Percentiles rank a stretch among this genome's conserved stretches.
Evolutionary conservation across 2,329 filamentous ascomycete species (phyloP).

Genomic region (Cladophialophora bantiana): DNA sequence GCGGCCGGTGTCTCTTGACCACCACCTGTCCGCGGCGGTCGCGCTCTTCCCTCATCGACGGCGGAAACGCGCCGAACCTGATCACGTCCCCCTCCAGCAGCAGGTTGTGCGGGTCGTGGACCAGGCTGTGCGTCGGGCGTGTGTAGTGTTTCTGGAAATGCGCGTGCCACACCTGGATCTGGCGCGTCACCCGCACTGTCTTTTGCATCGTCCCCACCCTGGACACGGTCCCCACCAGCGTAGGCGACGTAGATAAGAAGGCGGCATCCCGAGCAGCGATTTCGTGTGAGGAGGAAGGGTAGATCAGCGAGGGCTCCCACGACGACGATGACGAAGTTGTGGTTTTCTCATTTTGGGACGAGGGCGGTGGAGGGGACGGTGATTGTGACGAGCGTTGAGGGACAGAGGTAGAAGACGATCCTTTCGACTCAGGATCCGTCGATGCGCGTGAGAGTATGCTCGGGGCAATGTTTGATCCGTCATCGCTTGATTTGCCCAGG

Average conservation of each 20-base stretch:
- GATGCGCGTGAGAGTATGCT: constrained; percentile 2
- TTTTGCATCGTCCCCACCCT: constrained; percentile 31
- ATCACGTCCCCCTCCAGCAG: constrained; percentile 39
- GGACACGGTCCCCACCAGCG: constrained; percentile 24
- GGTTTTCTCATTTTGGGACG: neutral
- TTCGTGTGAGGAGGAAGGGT: constrained; percentile 1
- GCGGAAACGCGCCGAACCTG: constrained; percentile 32
- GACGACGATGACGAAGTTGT: neutral
- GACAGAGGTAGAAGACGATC: neutral
- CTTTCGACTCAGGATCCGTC: neutral
- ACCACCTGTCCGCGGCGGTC: constrained; percentile 23
- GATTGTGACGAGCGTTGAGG: constrained; percentile 5
- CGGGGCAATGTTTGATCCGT: neutral
- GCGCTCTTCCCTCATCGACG: constrained; percentile 21
- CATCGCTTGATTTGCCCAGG: neutral
- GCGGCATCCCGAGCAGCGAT: constrained; percentile 8
- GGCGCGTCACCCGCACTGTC: constrained; percentile 32
- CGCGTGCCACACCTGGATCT: constrained; percentile 33
- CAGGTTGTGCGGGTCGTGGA: constrained; percentile 37
- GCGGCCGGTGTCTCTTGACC: constrained; percentile 17
- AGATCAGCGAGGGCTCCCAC: neutral
- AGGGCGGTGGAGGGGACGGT: neutral
- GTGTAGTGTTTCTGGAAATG: constrained; percentile 38
- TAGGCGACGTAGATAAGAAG: constrained; percentile 16
- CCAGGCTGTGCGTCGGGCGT: constrained; percentile 30